Evolutionary conservation across 2,329 filamentous ascomycete species (phyloP).

Genomic region (Fusarium lyarnte): DNA sequence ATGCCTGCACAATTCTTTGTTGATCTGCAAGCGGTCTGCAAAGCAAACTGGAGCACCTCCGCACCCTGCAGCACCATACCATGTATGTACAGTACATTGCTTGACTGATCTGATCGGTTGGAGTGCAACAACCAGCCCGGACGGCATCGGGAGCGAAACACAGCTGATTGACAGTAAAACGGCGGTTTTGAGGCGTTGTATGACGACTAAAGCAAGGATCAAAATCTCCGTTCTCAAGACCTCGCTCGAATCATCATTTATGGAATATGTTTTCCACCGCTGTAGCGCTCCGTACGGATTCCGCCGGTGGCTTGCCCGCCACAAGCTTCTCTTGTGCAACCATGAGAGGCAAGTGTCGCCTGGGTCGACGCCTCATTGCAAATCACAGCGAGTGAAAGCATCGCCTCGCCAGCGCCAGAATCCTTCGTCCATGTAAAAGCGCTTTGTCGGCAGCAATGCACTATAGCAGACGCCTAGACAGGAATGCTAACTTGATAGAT

Average conservation of each 20-base stretch:
- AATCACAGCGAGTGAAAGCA: conserved; percentile 22
- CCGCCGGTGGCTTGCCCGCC: conserved; percentile 29
- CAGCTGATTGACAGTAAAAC: conserved; percentile 20
- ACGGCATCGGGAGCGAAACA: conserved; percentile 12
- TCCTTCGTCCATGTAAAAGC: conserved; percentile 14
- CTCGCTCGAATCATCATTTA: conserved; percentile 9
- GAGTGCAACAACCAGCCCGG: conserved; percentile 8
- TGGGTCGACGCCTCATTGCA: conserved; percentile 29
- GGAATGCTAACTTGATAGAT: conserved; percentile 17
- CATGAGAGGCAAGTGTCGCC: conserved; percentile 21
- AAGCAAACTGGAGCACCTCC: conserved; percentile 27
- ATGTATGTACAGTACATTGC: background rate
- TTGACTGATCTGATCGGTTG: conserved; percentile 15
- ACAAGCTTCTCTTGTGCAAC: conserved; percentile 31
- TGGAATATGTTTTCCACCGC: conserved; percentile 16
- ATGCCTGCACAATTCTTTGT: conserved; percentile 30
- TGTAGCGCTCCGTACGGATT: conserved; percentile 13
- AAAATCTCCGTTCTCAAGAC: conserved; percentile 4
- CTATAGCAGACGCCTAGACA: background rate
- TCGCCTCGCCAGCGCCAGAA: conserved; percentile 18
- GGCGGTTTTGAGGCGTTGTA: conserved; percentile 13
- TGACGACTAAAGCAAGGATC: conserved; percentile 11
- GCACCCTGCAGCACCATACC: conserved; percentile 9
- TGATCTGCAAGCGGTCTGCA: conserved; percentile 40
- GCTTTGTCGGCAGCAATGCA: background rate